Base-by-base conservation (phyloP, 1,284 basidiomycete genomes). In the Cystobasidium sp. region DNA sequence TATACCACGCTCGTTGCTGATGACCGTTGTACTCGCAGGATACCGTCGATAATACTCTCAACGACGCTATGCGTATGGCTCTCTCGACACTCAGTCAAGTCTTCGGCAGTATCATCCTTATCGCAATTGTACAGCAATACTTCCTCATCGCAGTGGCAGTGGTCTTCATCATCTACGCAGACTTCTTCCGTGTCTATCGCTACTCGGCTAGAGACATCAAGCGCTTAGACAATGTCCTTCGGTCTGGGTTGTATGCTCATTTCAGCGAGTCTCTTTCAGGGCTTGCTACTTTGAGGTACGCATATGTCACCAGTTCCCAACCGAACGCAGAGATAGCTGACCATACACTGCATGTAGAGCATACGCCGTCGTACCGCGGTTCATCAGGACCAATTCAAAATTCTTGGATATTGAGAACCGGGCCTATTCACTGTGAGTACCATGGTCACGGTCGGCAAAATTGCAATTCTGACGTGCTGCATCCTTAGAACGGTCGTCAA, bases 201-300 rank as follows among this genome's bases (percentile, higher is more conserved):
- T 86, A 90, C 0, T 92, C 91, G 79, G 93, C 94, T 3, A 86
- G 94, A 79, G 94, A 97, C 81, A 85, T 97, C 78, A 97, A 97
- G 86, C 80, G 84, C 12, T 81, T 91, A 18, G 90, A 91, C 80
- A 89, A 89, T 0, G 78, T 91, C 12, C 85, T 91, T 78, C 86
- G 88, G 14, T 90, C 89, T 0, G 82, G 88, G 1, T 84, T 93
- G n/a, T 94, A 94, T 80, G 88, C 91, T 7, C 92, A 94, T 82
- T 93, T 94, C 81, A 90, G 90, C 62, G 95, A 97, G 83, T 90
- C 90, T n/a, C 85, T 96, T 8, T 89, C 89, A 9, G 93, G 93
- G 22, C 84, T 95, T 55, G 86, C 90, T 0, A 95, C 93, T 1
- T 93, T 95, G 65, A 51, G 64, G 64, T 66, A 43, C 5, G 58